Base-by-base conservation (phyloP, 2,329 filamentous ascomycete species). In the Sporothrix schenckii region DNA sequence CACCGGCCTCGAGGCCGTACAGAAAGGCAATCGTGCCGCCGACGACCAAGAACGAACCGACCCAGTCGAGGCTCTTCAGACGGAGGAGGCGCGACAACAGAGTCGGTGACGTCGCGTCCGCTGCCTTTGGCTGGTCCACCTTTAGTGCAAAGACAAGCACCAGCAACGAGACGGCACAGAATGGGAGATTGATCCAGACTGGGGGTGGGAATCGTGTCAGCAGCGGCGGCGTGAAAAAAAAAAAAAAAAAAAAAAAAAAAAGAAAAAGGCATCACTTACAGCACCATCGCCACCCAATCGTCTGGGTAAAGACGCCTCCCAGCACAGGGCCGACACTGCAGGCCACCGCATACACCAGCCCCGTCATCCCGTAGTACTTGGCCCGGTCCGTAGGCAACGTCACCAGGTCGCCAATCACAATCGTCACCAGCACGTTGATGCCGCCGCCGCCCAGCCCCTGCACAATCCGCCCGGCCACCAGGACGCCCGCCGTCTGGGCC, bases 121-220 rank as follows among this genome's bases (percentile, higher is more conserved):
- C 3, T 7, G 54, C 27, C 9, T 58, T 58, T 3, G 54, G 54
- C 4, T 14, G n/a, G 14, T 58, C 30, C 5, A 58, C 7, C 14
- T n/a, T 34, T 1, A 58, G 4, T 1, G 54, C 54, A 58, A 58
- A 58, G 27, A 58, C 27, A 1, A 58, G 54, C 7, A 58, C 54
- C 6, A 58, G 16, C 4, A 58, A 27, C 3, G 54, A 58, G 5
- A 58, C 14, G 27, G 54, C 54, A 2, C 54, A 58, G n/a, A 58
- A 58, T 4, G 54, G 54, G 27, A 58, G 54, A 7, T 58, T 58
- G 54, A 58, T 58, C 54, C 54, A 58, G 54, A 58, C 54, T 49
- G 16, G 4, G 34, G 7, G 6, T 19, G 16, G 4, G 34, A 6
- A 34, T 1, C 4, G 6, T 6, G 34, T 34, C 34, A 34, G 30